Evolutionary conservation across 2,329 filamentous ascomycete genomes (phyloP).

Genomic region (Eutypa lata): DNA sequence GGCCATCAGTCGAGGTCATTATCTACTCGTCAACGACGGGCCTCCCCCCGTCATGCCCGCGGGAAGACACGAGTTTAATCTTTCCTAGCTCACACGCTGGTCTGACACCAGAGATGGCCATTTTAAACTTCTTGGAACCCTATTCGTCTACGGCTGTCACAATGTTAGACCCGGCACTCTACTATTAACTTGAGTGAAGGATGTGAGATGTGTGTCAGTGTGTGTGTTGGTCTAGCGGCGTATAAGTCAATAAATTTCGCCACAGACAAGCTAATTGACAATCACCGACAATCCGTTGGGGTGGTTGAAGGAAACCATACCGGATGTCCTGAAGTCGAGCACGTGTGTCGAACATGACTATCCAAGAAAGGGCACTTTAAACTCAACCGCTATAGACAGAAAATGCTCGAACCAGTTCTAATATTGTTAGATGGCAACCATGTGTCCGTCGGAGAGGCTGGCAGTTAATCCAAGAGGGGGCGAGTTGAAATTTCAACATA

Average conservation of each 20-base stretch:
- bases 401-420: background rate
- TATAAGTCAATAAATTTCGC: no score
- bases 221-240: no score
- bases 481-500: no score
- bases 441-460: no score
- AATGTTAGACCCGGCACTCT: background rate
- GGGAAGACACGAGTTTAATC: background rate
- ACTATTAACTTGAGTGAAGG: background rate
- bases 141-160: background rate
- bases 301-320: background rate
- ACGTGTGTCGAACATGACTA: background rate
- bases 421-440: background rate
- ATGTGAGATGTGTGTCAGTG: no score
- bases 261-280: no score
- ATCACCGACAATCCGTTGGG: no score
- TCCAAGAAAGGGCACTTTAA: background rate
- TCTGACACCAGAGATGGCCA: background rate
- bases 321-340: background rate
- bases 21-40: background rate
- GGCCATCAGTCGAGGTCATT: background rate
- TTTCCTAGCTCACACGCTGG: background rate
- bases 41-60: background rate
- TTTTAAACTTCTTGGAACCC: background rate
- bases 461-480: no score
- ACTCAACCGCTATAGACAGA: background rate